Base-by-base conservation (phyloP, 108 stramenopile species). In the Fragilaria radians region DNA sequence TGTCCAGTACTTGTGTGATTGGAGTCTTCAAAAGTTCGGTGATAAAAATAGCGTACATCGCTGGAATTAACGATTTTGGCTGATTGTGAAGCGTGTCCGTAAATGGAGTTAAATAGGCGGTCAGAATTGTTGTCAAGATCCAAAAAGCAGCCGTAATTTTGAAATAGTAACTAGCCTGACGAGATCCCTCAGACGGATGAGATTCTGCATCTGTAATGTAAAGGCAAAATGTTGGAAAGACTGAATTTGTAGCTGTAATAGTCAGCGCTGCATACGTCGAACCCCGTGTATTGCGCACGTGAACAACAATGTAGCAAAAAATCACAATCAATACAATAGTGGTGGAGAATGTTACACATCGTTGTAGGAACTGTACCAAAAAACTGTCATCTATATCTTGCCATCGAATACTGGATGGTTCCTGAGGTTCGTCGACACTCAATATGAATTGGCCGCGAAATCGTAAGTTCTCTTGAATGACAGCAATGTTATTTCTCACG, bases 401-500 rank as follows among this genome's bases (percentile, higher is more conserved):
- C 91, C 91, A 92, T 29, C 85, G 81, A 36, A 92, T 78, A 0
- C 82, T 72, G 26, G 56, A 77, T 18, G 91, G 91, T 59, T 92
- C 91, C 31, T 82, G 81, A 18, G 91, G 79, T 70, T 92, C 91
- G 24, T 63, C 49, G 5, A 92, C 74, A n/a, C 63, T 42, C 7
- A 85, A 73, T 26, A 89, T 83, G 30, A 69, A 61, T 30, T 81
- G 57, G 0, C 76, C 80, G 9, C 78, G 74, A 53, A 79, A 79
- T 4, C 74, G 74, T 25, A 74, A 53, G 28, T 64, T 74, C 30
- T 70, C 46, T 27, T 66, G 62, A 27, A 79, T 48, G 9, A 23
- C 54, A 45, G 62, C 61, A 9, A 70, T 66, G 17, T 54, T 19
- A 32, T 28, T 22, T 3, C 27, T 9, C 17, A 32, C 47, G n/a